Evolutionary conservation across 306 rosid genomes (phyloP).

Genomic region (Trifolium dubium): DNA sequence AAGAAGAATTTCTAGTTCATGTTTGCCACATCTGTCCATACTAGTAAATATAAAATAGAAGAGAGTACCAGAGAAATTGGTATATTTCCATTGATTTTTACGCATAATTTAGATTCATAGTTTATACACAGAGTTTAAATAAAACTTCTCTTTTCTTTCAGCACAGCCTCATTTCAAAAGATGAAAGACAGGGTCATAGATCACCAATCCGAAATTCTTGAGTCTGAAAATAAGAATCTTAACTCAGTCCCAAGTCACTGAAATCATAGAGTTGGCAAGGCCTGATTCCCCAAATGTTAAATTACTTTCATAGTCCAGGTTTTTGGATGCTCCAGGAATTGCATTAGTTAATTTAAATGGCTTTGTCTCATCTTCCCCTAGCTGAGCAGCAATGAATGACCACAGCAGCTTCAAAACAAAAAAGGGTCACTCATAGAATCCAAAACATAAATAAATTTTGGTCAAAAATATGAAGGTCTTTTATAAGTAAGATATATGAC

Average conservation of each 20-base stretch:
- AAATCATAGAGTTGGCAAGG: conserved; percentile 90
- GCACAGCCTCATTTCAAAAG: conserved; percentile 38
- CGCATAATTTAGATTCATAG: conserved; percentile 39
- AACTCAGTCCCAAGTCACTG: conserved; percentile 88
- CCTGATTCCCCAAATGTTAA: conserved; percentile 81
- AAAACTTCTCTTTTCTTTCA: conserved; percentile 32
- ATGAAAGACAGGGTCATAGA: conserved; percentile 26
- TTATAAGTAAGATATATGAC: background rate
- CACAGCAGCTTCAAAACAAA: conserved; percentile 79
- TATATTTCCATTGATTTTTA: conserved; percentile 39
- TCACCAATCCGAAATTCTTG: conserved; percentile 32
- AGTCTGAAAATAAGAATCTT: conserved; percentile 40
- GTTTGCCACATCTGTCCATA: too few species aligned
- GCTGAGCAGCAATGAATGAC: conserved; percentile 78
- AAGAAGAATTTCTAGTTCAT: too few species aligned
- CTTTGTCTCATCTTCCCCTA: conserved; percentile 68
- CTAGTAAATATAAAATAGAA: background rate
- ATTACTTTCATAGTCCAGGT: conserved; percentile 63
- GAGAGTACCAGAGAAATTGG: background rate
- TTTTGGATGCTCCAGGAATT: conserved; percentile 84
- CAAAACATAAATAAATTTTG: conserved; percentile 9
- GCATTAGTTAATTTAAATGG: conserved; percentile 76
- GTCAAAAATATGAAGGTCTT: background rate
- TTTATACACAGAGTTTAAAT: conserved; percentile 45
- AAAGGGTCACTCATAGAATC: conserved; percentile 15